Evolutionary conservation across 2,329 filamentous ascomycete genomes (phyloP).

Genomic region (Exophiala mesophila): DNA sequence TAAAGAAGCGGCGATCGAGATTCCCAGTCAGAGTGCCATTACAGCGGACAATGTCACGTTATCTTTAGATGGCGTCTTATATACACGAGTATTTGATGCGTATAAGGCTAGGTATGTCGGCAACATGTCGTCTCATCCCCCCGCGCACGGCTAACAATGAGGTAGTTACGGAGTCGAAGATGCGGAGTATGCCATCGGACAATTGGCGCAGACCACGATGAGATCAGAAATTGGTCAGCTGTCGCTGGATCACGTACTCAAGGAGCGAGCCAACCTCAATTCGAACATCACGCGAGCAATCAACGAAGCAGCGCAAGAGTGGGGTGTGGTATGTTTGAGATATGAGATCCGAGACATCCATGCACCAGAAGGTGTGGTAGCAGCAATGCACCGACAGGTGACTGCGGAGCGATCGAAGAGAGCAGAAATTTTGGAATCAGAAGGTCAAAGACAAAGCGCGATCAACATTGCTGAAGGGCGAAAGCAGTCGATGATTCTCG

Average conservation of each 20-base stretch:
- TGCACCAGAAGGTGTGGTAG: constrained; percentile 85
- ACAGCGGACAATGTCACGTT: constrained; percentile 97
- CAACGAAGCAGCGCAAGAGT: constrained; percentile 94
- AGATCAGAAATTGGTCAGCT: constrained; percentile 96
- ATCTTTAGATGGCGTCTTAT: constrained; percentile 91
- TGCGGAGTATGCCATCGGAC: constrained; percentile 96
- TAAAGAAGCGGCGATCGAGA: constrained; percentile 95
- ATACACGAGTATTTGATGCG: constrained; percentile 93
- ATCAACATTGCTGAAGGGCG: constrained; percentile 98
- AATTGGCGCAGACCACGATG: constrained; percentile 98
- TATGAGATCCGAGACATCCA: constrained; percentile 99
- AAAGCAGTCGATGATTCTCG: constrained; percentile 95
- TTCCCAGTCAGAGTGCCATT: constrained; percentile 94
- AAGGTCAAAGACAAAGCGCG: constrained; percentile 92
- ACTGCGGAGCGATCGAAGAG: constrained; percentile 96
- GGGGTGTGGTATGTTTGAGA: constrained; percentile 91
- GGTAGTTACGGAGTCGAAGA: constrained; percentile 93
- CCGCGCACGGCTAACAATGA: constrained; percentile 7
- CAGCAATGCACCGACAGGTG: constrained; percentile 97
- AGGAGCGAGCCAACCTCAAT: constrained; percentile 93
- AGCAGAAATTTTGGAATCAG: constrained; percentile 93
- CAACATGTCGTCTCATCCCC: too few relatives aligned
- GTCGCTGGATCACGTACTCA: constrained; percentile 92
- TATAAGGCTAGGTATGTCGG: constrained; percentile 91
- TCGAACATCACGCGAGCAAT: constrained; percentile 98